A percentile compares a stretch with the other conserved stretches of the same genome.
These are phyloP conservation scores for Arthrocladium fulminans DNA, from an alignment of 2,329 filamentous ascomycete species.

Conservation along the genomic window DNA sequence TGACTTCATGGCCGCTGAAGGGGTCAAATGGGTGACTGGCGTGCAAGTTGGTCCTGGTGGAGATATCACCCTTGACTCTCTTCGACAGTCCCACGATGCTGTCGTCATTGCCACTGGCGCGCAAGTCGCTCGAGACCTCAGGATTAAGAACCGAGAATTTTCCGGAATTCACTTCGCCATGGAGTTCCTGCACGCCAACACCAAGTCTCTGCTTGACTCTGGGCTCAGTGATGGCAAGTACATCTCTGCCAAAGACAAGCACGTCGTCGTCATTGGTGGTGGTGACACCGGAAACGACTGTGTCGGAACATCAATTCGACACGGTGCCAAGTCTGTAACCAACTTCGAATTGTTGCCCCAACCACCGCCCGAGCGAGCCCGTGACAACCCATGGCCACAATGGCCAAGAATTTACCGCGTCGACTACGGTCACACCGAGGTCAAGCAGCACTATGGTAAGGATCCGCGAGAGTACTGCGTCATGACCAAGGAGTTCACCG, in stretches of 20 bases:
- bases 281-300: constrained; percentile 98
- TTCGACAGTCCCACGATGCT: constrained; percentile 67
- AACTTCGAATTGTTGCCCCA: constrained; percentile 96
- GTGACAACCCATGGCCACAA: constrained; percentile 96
- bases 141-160: constrained; percentile 78
- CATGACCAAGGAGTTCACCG: constrained; percentile 95
- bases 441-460: constrained; percentile 91
- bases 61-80: constrained; percentile 57
- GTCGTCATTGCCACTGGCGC: constrained; percentile 88
- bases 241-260: constrained; percentile 89
- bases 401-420: constrained; percentile 97
- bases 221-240: constrained; percentile 74
- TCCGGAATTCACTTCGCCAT: constrained; percentile 92
- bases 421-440: constrained; percentile 95
- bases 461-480: constrained; percentile 96
- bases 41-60: constrained; percentile 69
- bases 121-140: constrained; percentile 84
- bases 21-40: constrained; percentile 70
- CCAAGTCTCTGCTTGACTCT: constrained; percentile 91
- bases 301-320: constrained; percentile 90
- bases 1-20: constrained; percentile 88
- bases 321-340: constrained; percentile 88
- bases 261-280: constrained; percentile 93
- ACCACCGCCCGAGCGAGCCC: constrained; percentile 78
- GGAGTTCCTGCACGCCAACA: constrained; percentile 96